Evolutionary conservation across 176 grass and related monocot genomes (phyloP).

Genomic region (Hyparrhenia diplandra): DNA sequence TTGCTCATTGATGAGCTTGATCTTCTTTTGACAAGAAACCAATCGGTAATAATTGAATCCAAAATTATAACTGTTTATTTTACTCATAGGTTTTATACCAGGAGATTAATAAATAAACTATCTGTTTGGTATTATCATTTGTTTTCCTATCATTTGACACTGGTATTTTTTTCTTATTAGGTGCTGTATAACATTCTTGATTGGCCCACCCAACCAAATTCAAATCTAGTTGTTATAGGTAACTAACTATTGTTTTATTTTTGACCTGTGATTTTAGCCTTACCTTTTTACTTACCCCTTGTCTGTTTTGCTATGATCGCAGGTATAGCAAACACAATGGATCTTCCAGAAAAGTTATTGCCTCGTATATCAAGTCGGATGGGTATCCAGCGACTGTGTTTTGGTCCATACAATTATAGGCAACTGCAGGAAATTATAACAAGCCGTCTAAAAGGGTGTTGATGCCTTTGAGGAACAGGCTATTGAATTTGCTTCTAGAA

Average conservation of each 20-base stretch:
- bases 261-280: slow-evolving; percentile 8
- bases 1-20: slow-evolving; percentile 99
- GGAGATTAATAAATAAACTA: not conserved
- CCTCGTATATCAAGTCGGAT: slow-evolving; percentile 98
- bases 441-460: slow-evolving; percentile 82
- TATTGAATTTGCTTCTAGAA: slow-evolving; percentile 97
- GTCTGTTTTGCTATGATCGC: slow-evolving; percentile 32
- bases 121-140: not conserved
- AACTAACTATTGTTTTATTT: slow-evolving; percentile 32
- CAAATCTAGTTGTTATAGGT: slow-evolving; percentile 91
- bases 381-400: slow-evolving; percentile 91
- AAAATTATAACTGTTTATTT: slow-evolving; percentile 2
- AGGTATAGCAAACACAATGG: slow-evolving; percentile 99
- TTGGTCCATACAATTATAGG: slow-evolving; percentile 79
- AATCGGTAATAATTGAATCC: slow-evolving; percentile 66
- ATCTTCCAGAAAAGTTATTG: slow-evolving; percentile 89
- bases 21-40: slow-evolving; percentile 98
- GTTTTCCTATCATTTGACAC: slow-evolving; percentile 21
- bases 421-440: slow-evolving; percentile 93
- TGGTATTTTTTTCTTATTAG: slow-evolving; percentile 46
- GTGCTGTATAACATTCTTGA: slow-evolving; percentile 98
- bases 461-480: slow-evolving; percentile 91
- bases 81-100: not conserved
- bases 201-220: slow-evolving; percentile 90
- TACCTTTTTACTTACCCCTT: slow-evolving; percentile 36